Conservation (phyloP, 768 basidiomycete species). For the Podaxis pistillaris region DNA sequence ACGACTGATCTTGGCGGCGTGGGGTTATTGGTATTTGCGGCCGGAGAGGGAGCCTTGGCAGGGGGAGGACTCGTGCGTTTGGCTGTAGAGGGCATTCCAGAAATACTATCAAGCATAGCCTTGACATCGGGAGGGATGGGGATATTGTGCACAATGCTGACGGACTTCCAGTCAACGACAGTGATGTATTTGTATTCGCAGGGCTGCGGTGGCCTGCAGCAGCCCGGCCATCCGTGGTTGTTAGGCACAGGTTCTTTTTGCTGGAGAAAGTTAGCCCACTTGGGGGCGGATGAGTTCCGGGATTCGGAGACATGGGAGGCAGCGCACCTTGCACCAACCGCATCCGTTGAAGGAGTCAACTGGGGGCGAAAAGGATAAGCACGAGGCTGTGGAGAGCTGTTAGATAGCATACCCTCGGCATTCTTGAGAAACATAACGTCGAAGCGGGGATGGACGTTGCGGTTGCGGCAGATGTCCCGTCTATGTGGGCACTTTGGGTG, state of each 20-base stretch:
- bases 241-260: conserved; percentile 50
- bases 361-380: conserved; percentile 23
- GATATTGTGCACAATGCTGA: conserved; percentile 71
- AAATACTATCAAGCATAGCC: conserved; percentile 57
- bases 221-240: conserved; percentile 86
- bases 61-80: conserved; percentile 27
- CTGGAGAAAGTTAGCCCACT: conserved; percentile 71
- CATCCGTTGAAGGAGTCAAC: conserved; percentile 84
- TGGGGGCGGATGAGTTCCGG: conserved; percentile 25
- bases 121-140: conserved; percentile 74
- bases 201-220: conserved; percentile 72
- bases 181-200: conserved; percentile 63
- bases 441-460: conserved; percentile 68
- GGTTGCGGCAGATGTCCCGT: conserved; percentile 74
- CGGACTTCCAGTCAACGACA: conserved; percentile 77
- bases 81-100: conserved; percentile 28
- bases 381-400: conserved; percentile 10
- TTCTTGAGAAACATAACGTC: conserved; percentile 82
- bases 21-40: background rate
- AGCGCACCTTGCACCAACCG: conserved; percentile 83
- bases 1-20: background rate
- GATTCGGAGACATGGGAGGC: conserved; percentile 17
- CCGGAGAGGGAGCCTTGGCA: conserved; percentile 16
- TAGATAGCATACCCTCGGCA: conserved; percentile 67
- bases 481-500: conserved; percentile 75